A percentile compares a stretch with the other conserved stretches of the same genome.
Evolutionary conservation across 345 rosid species (phyloP).

Genomic region (Salix udensis): DNA sequence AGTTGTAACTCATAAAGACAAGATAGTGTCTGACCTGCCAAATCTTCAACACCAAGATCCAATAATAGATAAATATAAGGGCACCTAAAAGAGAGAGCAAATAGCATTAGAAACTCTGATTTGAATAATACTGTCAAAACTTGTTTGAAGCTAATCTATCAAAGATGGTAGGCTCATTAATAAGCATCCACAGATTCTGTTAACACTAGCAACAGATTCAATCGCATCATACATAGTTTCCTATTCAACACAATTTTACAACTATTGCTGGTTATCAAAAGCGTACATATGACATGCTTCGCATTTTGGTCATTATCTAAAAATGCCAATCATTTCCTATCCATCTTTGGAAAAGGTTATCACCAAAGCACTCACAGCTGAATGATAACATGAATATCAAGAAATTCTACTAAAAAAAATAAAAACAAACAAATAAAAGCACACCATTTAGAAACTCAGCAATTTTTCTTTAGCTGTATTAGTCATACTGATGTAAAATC

Average conservation of each 20-base stretch:
- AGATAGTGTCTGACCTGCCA: background rate
- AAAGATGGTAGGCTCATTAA: background rate
- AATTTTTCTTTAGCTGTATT: background rate
- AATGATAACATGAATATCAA: background rate
- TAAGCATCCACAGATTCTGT: background rate
- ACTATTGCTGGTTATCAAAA: background rate
- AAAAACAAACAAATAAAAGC: background rate
- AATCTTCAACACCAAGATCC: background rate
- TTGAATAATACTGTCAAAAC: background rate
- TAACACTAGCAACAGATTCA: background rate
- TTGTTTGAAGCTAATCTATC: background rate
- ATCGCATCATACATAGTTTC: background rate
- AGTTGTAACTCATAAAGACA: background rate
- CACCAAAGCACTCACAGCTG: background rate
- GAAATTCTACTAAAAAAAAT: background rate
- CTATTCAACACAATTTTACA: background rate
- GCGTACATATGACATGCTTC: background rate
- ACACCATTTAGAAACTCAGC: background rate
- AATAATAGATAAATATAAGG: background rate
- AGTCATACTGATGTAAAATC: background rate
- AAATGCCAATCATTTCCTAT: background rate
- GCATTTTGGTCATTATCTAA: background rate
- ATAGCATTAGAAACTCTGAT: background rate
- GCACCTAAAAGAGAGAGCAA: background rate
- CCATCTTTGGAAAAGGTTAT: background rate